A percentile compares a stretch with the other conserved stretches of the same genome.
phyloP scores from a whole-genome alignment of 768 basidiomycete species.

The Lyophyllum decastes region DNA sequence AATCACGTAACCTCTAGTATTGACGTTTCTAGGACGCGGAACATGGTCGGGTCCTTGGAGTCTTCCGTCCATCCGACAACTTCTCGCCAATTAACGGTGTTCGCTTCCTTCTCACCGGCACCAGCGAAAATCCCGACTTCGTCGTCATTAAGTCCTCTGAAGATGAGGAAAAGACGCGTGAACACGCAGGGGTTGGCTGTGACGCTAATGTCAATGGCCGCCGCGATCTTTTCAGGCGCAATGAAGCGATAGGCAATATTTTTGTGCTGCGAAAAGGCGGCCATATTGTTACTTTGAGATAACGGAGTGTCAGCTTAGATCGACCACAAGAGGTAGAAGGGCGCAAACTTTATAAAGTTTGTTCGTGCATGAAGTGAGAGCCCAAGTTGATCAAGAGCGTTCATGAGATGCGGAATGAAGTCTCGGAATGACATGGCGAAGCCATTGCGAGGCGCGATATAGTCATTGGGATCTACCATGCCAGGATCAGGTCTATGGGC shows the following conservation, averaged over 20 bases:
- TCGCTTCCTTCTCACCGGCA: constrained; percentile 87
- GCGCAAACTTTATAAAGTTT: constrained; percentile 72
- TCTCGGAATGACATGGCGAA: constrained; percentile 83
- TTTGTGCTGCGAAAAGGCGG: constrained; percentile 72
- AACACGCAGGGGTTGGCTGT: constrained; percentile 79
- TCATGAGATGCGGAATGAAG: constrained; percentile 79
- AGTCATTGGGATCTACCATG: constrained; percentile 77
- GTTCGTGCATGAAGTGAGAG: constrained; percentile 83
- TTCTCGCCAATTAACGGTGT: constrained; percentile 78
- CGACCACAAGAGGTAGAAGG: background rate
- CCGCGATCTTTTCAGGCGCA: constrained; percentile 73
- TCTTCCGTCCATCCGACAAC: constrained; percentile 80
- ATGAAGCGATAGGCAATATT: constrained; percentile 93
- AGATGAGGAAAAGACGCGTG: constrained; percentile 85
- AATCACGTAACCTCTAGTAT: constrained; percentile 66
- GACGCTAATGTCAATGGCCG: constrained; percentile 87
- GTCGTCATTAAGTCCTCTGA: constrained; percentile 79
- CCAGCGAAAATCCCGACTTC: constrained; percentile 74
- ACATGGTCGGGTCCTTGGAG: constrained; percentile 71
- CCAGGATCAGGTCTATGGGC: constrained; percentile 68
- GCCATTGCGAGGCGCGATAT: constrained; percentile 79
- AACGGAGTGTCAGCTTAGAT: background rate
- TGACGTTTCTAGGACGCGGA: constrained; percentile 80
- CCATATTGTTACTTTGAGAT: constrained; percentile 68
- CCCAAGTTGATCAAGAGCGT: constrained; percentile 82